Percentiles rank a stretch among this genome's conserved stretches.
Evolutionary conservation across 257 asterid genomes (phyloP).

Genomic region (Solanum corneliomulleri): DNA sequence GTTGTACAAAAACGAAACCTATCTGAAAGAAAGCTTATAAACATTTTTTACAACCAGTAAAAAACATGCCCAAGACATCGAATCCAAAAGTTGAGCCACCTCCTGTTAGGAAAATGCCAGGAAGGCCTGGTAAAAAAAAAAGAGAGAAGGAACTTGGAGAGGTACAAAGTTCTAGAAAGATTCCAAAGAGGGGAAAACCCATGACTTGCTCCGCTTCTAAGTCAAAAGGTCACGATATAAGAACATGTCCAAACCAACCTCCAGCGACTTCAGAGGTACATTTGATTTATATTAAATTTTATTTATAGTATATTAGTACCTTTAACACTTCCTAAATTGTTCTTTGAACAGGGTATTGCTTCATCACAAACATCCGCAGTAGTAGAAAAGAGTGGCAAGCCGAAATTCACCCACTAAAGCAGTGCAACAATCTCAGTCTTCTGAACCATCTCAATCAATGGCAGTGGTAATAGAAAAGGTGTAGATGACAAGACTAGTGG

Average conservation of each 20-base stretch:
- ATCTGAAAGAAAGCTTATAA: not conserved
- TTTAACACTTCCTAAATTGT: too few species aligned
- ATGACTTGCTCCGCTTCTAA: not conserved
- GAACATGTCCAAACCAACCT: not conserved
- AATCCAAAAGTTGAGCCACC: not conserved
- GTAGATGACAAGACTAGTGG: not conserved
- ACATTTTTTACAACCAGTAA: not conserved
- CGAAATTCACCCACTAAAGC: not conserved
- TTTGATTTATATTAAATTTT: not conserved
- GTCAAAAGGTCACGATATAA: not conserved
- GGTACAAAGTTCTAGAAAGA: not conserved
- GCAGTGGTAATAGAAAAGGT: not conserved
- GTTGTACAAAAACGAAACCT: not conserved
- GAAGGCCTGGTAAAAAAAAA: not conserved
- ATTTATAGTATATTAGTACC: not conserved
- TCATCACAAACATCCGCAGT: too few species aligned
- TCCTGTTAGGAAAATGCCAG: not conserved
- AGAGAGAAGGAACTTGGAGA: not conserved
- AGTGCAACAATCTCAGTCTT: not conserved
- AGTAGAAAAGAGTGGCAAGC: too few species aligned
- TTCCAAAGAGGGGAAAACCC: not conserved
- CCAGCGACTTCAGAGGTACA: not conserved
- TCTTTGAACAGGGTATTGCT: too few species aligned
- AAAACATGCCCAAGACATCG: not conserved
- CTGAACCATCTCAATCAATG: not conserved